Percentiles rank a stretch among this genome's conserved stretches.
Conservation (phyloP, 257 asterid species). For the Apocynum venetum region DNA sequence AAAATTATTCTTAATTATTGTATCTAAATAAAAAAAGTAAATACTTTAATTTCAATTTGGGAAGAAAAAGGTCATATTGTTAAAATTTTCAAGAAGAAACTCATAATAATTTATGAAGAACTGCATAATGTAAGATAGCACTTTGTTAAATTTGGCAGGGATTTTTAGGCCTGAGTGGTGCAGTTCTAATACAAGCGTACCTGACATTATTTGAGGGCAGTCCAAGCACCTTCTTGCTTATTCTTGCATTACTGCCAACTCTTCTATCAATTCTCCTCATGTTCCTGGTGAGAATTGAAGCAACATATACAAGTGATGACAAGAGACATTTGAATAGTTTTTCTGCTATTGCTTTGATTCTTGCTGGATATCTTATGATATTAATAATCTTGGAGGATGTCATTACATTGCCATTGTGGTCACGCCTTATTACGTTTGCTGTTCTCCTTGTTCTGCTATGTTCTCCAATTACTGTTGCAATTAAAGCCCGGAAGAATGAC, state of each 20-base stretch:
- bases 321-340: slow-evolving; percentile 51
- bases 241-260: slow-evolving; percentile 73
- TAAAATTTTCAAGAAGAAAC: no score
- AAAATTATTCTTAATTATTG: no score
- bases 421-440: slow-evolving; percentile 35
- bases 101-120: not conserved
- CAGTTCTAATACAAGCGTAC: slow-evolving; percentile 74
- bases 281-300: slow-evolving; percentile 59
- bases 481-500: slow-evolving; percentile 36
- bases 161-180: slow-evolving; percentile 92
- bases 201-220: slow-evolving; percentile 57
- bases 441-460: slow-evolving; percentile 58
- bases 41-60: no score
- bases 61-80: no score
- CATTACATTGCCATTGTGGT: slow-evolving; percentile 41
- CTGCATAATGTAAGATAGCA: not conserved
- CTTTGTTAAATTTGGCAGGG: slow-evolving; percentile 41
- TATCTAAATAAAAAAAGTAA: no score
- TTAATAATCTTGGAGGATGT: slow-evolving; percentile 48
- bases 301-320: slow-evolving; percentile 29
- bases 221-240: slow-evolving; percentile 67
- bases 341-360: slow-evolving; percentile 52
- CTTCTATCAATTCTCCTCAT: slow-evolving; percentile 54
- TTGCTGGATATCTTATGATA: slow-evolving; percentile 65
- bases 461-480: slow-evolving; percentile 47